Evolutionary conservation across 192 early-diverging fungal species (phyloP), one percentile per base, ranked within the genome.

Genomic region (Spizellomyces punctatus): DNA sequence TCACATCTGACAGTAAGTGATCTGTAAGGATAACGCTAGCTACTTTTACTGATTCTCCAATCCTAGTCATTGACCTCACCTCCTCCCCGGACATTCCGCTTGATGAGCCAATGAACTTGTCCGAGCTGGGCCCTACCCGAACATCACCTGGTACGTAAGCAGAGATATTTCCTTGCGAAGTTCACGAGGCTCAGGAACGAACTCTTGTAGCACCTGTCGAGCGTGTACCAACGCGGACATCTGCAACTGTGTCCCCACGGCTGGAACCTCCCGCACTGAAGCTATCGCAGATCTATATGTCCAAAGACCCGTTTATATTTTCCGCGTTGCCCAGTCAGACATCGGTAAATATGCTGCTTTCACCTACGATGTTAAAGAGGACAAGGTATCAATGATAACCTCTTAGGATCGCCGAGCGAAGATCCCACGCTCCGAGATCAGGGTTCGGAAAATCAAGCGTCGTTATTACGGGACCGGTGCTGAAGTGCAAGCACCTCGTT

Each of bases 301-400:
- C 50, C 50, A 54, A 54, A 54, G 50, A 54, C 14, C 50, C 50
- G 12, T 54, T 54, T 54, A 19, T 54, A n/a, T 54, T 54, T 19
- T n/a, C 12, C 0, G 50, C 50, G 12, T 12, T 19, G 17, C 12
- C 50, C 12, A 19, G 50, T n/a, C 50, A n/a, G 17, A 2, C 50
- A 54, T 54, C 50, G 2, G 50, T 54, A 54, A n/a, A 4, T 54
- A 54, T 19, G 17, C 17, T 12, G 50, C 27, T 36, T 36, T 36
- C 50, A 19, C 50, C 14, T 54, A 12, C 17, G 12, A 54, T n/a
- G 17, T 2, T 54, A 54, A 12, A n/a, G 17, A 54, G 14, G 50
- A 54, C 50, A n/a, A 54, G n/a, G 17, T 54, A n/a, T n/a, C 4
- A 19, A 54, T 4, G 1, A 54, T 54, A 54, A 3, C 3, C 27